Conservation (phyloP, 768 basidiomycete genomes). For the Leccinum arenicola region DNA sequence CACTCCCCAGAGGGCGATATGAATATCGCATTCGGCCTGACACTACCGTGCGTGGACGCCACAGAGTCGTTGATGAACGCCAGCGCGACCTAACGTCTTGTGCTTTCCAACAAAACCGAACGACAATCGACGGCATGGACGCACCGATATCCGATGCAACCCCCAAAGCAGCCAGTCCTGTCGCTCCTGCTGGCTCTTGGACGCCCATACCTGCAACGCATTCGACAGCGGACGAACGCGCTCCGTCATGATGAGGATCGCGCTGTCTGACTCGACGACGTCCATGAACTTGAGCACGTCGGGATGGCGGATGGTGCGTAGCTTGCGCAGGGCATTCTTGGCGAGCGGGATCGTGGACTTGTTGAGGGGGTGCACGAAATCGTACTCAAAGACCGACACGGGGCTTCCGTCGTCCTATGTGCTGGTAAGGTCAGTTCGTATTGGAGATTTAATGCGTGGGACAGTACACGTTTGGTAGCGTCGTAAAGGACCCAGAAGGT, state of each 20-base stretch:
- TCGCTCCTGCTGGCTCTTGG: constrained; percentile 57
- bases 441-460: constrained; percentile 1
- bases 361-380: constrained; percentile 58
- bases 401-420: constrained; percentile 80
- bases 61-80: constrained; percentile 87
- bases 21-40: constrained; percentile 76
- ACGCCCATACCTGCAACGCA: constrained; percentile 60
- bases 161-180: constrained; percentile 96
- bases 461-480: constrained; percentile 77
- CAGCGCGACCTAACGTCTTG: constrained; percentile 65
- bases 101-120: neutral
- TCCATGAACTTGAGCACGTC: constrained; percentile 97
- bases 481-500: constrained; percentile 86
- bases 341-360: constrained; percentile 71
- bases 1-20: constrained; percentile 94
- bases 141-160: constrained; percentile 81
- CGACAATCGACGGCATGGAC: constrained; percentile 15
- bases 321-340: constrained; percentile 84
- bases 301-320: constrained; percentile 90
- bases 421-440: constrained; percentile 17
- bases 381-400: constrained; percentile 93
- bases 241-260: constrained; percentile 93
- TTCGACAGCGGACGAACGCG: constrained; percentile 74
- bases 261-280: constrained; percentile 82
- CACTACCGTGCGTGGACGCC: constrained; percentile 78